A percentile compares a stretch with the other conserved stretches of the same genome.
These are phyloP conservation scores for Violaceomyces palustris DNA, from an alignment of 1,284 basidiomycete species.

Conservation along the genomic window DNA sequence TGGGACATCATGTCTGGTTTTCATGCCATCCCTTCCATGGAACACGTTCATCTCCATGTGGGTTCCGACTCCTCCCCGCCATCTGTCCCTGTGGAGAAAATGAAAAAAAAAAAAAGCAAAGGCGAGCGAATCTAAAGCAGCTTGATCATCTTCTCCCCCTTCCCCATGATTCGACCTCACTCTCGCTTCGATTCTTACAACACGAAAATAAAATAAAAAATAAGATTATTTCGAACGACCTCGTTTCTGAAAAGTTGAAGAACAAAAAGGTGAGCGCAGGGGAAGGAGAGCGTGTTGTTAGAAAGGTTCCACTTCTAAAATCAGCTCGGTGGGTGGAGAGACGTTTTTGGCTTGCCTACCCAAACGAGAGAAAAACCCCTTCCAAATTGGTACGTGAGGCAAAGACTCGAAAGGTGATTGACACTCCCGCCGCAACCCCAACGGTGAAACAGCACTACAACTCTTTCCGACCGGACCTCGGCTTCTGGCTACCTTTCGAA, in stretches of 20 bases:
- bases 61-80: too few species aligned
- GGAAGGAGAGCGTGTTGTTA: too few species aligned
- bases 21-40: slow-evolving; percentile 68
- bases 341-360: too few species aligned
- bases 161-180: too few species aligned
- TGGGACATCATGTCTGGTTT: slow-evolving; percentile 62
- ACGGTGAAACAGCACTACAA: slow-evolving; percentile 69
- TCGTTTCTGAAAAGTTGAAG: slow-evolving; percentile 71
- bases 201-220: slow-evolving; percentile 64
- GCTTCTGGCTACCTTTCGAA: slow-evolving; percentile 76
- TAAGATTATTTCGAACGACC: slow-evolving; percentile 79
- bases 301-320: too few species aligned
- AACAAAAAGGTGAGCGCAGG: slow-evolving; percentile 62
- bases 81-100: too few species aligned
- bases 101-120: too few species aligned
- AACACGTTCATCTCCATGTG: slow-evolving; percentile 52
- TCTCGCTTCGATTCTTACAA: too few species aligned
- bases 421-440: neutral
- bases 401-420: neutral
- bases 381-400: neutral
- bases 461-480: slow-evolving; percentile 79
- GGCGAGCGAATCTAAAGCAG: too few species aligned
- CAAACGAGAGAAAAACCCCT: too few species aligned
- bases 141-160: too few species aligned
- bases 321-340: too few species aligned